phyloP scores from a whole-genome alignment of 163 green algal genomes.

The Picocystis sp. region DNA sequence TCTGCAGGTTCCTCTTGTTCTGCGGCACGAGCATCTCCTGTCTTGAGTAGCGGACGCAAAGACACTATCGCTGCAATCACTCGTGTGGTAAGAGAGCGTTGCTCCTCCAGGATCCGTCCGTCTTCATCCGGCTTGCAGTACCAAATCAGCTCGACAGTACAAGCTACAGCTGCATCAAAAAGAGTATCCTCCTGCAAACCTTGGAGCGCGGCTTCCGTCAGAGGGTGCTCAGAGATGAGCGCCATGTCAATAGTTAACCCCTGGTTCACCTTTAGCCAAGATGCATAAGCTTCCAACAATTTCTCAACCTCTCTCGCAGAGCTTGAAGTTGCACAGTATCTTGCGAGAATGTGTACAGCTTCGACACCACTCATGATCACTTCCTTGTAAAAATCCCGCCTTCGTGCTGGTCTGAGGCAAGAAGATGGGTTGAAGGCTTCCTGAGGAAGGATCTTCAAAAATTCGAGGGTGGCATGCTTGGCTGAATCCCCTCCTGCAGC shows the following conservation, averaged over 20 bases:
- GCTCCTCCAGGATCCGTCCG: conserved; percentile 9
- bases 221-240: conserved; percentile 27
- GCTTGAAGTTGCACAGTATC: neutral
- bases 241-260: conserved; percentile 9
- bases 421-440: conserved; percentile 15
- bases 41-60: conserved; percentile 36
- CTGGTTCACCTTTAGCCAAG: conserved; percentile 54
- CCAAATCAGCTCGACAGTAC: conserved; percentile 56
- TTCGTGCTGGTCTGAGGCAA: conserved; percentile 40
- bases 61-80: conserved; percentile 29
- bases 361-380: conserved; percentile 21
- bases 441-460: conserved; percentile 74
- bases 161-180: conserved; percentile 7
- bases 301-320: conserved; percentile 19
- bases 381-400: conserved; percentile 46
- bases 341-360: neutral
- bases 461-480: conserved; percentile 55
- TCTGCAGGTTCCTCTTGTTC: conserved; percentile 15
- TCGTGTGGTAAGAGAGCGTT: conserved; percentile 2
- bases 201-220: conserved; percentile 40
- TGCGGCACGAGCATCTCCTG: conserved; percentile 14
- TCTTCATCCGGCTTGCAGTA: conserved; percentile 16
- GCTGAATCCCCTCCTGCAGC: conserved; percentile 31
- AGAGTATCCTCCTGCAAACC: conserved; percentile 12
- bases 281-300: conserved; percentile 53